Conservation (phyloP, 2,329 filamentous ascomycete genomes). For the Tetracladium maxilliforme region DNA sequence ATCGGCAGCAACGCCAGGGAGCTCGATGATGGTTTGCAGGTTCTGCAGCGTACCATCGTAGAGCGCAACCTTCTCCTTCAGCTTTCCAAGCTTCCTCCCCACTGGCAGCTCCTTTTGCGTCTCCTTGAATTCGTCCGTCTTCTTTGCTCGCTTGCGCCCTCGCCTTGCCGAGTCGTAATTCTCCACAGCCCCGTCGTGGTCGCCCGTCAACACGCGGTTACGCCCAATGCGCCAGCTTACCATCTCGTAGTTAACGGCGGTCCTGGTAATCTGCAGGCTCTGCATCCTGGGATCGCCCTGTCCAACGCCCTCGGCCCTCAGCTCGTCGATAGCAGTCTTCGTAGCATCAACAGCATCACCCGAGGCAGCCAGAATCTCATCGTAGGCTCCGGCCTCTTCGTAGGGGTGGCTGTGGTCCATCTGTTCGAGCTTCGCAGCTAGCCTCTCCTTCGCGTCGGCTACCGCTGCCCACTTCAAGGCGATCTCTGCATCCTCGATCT, state of each 20-base stretch:
- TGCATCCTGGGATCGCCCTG: conserved; percentile 82
- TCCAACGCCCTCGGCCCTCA: conserved; percentile 68
- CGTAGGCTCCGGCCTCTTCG: conserved; percentile 76
- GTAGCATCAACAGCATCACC: conserved; percentile 92
- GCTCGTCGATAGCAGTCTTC: conserved; percentile 83
- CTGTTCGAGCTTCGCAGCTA: conserved; percentile 31
- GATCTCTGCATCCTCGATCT: conserved; percentile 86
- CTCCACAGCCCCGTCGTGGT: conserved; percentile 57
- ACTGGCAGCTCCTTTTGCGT: conserved; percentile 45
- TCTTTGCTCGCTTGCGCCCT: conserved; percentile 39
- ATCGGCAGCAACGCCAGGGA: conserved; percentile 83
- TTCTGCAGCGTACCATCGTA: conserved; percentile 89
- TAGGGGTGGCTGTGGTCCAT: conserved; percentile 30
- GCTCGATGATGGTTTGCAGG: conserved; percentile 75
- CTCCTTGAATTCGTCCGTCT: conserved; percentile 29
- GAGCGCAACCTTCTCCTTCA: conserved; percentile 76
- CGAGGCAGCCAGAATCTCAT: conserved; percentile 76
- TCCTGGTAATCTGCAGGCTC: conserved; percentile 78
- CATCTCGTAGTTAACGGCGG: conserved; percentile 86
- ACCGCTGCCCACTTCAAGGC: conserved; percentile 69
- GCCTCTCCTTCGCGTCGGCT: conserved; percentile 30
- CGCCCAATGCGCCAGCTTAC: conserved; percentile 91
- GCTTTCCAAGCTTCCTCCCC: conserved; percentile 60
- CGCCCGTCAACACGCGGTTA: conserved; percentile 78
- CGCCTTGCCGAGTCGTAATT: conserved; percentile 24